These are phyloP conservation scores for Salix dunnii DNA, from an alignment of 345 rosid species.

Conservation along the genomic window DNA sequence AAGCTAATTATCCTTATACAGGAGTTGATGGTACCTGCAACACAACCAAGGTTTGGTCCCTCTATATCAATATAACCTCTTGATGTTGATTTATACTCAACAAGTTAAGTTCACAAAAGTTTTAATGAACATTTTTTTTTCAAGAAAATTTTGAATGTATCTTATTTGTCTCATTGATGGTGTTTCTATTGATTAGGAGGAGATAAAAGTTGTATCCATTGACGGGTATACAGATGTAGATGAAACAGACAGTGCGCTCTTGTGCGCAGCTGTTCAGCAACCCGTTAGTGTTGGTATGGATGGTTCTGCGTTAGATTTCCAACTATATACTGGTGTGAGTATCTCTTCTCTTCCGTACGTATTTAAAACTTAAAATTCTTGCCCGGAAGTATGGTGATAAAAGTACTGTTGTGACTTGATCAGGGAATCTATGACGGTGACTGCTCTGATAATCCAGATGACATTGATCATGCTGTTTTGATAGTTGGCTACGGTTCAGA, in stretches of 20 bases:
- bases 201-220: slow-evolving; percentile 45
- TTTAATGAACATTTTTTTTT: too few species aligned
- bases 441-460: slow-evolving; percentile 55
- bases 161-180: not conserved
- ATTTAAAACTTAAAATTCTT: not conserved
- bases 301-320: slow-evolving; percentile 70
- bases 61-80: not conserved
- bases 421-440: slow-evolving; percentile 60
- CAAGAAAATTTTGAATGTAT: not conserved
- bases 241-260: slow-evolving; percentile 53
- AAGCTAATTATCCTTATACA: slow-evolving; percentile 54
- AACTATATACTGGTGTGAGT: slow-evolving; percentile 68
- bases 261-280: slow-evolving; percentile 62
- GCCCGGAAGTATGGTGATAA: not conserved
- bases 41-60: slow-evolving; percentile 43
- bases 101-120: not conserved
- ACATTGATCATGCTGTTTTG: slow-evolving; percentile 71
- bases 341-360: not conserved
- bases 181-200: slow-evolving; percentile 41
- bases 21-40: slow-evolving; percentile 57
- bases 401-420: slow-evolving; percentile 2
- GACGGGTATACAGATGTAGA: slow-evolving; percentile 67
- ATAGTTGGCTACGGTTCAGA: slow-evolving; percentile 75
- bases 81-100: not conserved
- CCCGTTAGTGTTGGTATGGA: slow-evolving; percentile 75